These are phyloP conservation scores for Hsuehochloa calcarea DNA, from an alignment of 176 grass and related monocot genomes.

Conservation along the genomic window DNA sequence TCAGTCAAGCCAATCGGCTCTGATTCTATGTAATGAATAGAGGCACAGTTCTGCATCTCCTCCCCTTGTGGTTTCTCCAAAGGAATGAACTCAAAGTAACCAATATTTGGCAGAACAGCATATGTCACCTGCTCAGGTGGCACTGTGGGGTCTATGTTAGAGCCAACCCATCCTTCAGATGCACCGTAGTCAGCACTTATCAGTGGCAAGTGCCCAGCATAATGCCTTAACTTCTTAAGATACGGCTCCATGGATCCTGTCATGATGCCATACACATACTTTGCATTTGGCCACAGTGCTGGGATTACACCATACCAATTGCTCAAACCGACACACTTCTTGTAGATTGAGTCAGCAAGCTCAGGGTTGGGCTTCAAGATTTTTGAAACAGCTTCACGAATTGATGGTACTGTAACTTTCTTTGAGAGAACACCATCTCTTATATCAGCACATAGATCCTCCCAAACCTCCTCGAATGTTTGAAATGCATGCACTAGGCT, in stretches of 20 bases:
- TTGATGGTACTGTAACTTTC: constrained; percentile 57
- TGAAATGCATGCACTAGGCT: constrained; percentile 89
- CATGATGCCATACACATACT: constrained; percentile 91
- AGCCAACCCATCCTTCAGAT: constrained; percentile 96
- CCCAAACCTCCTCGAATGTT: constrained; percentile 79
- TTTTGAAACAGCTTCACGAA: constrained; percentile 79
- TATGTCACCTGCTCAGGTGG: constrained; percentile 79
- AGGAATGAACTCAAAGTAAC: constrained; percentile 96
- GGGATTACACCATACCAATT: constrained; percentile 97
- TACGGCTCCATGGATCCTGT: constrained; percentile 99
- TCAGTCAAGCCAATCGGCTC: constrained; percentile 82
- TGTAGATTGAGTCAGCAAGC: constrained; percentile 69
- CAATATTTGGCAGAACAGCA: constrained; percentile 72
- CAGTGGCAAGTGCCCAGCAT: constrained; percentile 78
- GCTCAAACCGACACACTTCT: constrained; percentile 59
- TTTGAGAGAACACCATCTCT: constrained; percentile 79
- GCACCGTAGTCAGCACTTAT: constrained; percentile 88
- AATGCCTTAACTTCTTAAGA: constrained; percentile 87
- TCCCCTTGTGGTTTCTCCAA: constrained; percentile 66
- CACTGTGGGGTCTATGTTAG: constrained; percentile 66
- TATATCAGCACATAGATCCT: constrained; percentile 75
- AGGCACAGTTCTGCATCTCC: constrained; percentile 47
- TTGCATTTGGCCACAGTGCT: constrained; percentile 88
- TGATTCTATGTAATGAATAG: constrained; percentile 77
- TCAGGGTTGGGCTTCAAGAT: constrained; percentile 71